Evolutionary conservation across 352 stramenopile genomes (phyloP).

Genomic region (Globisporangium canariense): DNA sequence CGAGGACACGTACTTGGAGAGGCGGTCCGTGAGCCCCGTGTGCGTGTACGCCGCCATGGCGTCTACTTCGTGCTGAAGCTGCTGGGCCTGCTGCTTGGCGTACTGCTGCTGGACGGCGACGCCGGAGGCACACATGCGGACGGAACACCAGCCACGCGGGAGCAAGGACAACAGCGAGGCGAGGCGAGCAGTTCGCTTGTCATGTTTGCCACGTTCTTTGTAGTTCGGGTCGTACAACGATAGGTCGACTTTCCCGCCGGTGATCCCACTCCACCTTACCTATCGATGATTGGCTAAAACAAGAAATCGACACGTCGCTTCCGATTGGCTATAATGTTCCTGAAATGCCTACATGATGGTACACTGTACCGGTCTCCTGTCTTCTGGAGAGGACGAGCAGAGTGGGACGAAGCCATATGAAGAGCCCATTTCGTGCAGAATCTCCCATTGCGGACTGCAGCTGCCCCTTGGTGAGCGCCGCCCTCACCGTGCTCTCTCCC

Average conservation of each 20-base stretch:
- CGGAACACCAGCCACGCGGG: neutral
- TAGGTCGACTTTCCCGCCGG: neutral
- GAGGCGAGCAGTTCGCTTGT: neutral
- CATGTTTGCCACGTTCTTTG: neutral
- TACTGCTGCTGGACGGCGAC: neutral
- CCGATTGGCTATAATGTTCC: neutral
- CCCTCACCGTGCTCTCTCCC: neutral
- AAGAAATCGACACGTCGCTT: neutral
- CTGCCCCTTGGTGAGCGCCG: slow-evolving; percentile 1
- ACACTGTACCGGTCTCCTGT: no score
- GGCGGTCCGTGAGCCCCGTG: slow-evolving; percentile 13
- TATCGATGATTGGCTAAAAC: neutral
- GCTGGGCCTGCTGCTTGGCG: neutral
- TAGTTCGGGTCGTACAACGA: neutral
- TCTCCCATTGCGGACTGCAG: neutral
- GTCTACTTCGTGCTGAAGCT: neutral
- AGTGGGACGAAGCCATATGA: slow-evolving; percentile 15
- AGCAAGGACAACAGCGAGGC: neutral
- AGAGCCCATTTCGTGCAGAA: neutral
- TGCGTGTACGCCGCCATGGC: slow-evolving; percentile 7
- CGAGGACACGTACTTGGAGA: slow-evolving; percentile 19
- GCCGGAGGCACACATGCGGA: neutral
- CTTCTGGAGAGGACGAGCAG: neutral
- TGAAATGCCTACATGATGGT: no score
- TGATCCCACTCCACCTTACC: neutral